Evolutionary conservation across 2,329 filamentous ascomycete species (phyloP), one percentile per base, ranked within the genome.

Genomic region (Alternaria solani): DNA sequence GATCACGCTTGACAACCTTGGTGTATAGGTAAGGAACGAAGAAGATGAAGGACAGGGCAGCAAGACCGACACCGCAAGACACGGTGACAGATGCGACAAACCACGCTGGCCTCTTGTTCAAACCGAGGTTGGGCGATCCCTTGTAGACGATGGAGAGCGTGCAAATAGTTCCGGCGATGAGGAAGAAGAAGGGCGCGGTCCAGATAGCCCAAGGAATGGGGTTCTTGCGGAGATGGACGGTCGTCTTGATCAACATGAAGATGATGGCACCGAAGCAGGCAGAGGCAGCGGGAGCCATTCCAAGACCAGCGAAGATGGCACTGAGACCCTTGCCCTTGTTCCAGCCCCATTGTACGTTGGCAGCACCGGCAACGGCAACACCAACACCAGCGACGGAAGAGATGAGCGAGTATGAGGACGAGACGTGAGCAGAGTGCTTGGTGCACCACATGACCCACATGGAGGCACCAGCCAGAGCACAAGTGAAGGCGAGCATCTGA

Each of bases 401-500:
- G 39, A 85, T 81, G 39, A 85, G 81, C 54, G 83, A 84, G 69
- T 86, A 84, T 1, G 85, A 87, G 2, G 85, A 86, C 1, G 84
- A 86, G 30, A 87, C 83, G 20, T 91, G 90, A 60, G 89, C 88
- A 4, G 88, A 90, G 83, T 92, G 84, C 47, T 84, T 83, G 1
- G 90, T 93, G 78, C 90, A 92, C 89, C 89, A 92, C 89, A 92
- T 92, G 47, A 93, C 89, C 90, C 90, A 93, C 9, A 84, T 81
- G 1, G 89, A 88, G 51, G 89, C 88, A 68, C 83, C 89, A 16
- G 87, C 88, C 0, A 87, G 82, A 49, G 85, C 83, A 66, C 84
- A 86, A 65, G 85, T 84, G 80, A 88, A 87, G 52, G 81, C 84
- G 54, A 87, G 75, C 73, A 86, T 81, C 47, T 86, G 82, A 51